Percentiles rank a stretch among this genome's conserved stretches.
Conservation (phyloP, 1,284 basidiomycete genomes). For the Cutaneotrichosporon cyanovorans region DNA sequence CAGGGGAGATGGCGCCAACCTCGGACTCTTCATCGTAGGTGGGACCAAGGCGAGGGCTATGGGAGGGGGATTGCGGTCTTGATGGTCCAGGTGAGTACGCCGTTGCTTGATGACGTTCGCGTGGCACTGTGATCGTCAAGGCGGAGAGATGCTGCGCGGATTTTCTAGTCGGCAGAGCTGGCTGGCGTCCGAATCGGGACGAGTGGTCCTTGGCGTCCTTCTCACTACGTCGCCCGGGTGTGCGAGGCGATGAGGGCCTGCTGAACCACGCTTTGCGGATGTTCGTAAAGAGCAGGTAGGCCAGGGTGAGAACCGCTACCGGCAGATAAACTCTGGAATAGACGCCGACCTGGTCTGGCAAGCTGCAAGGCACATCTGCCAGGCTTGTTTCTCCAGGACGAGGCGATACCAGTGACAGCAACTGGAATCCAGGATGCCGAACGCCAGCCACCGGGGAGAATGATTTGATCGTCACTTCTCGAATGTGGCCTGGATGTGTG, state of each 20-base stretch:
- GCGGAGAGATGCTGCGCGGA: constrained; percentile 28
- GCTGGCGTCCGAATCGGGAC: constrained; percentile 6
- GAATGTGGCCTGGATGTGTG: constrained; percentile 51
- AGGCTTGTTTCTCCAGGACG: constrained; percentile 36
- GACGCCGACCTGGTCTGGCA: constrained; percentile 61
- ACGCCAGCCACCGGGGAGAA: constrained; percentile 74
- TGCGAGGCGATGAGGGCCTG: not conserved
- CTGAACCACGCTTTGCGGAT: constrained; percentile 29
- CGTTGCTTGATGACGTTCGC: constrained; percentile 7
- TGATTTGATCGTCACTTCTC: constrained; percentile 73
- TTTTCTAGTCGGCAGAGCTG: constrained; percentile 34
- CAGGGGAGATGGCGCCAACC: constrained; percentile 16
- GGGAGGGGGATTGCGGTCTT: too few relatives aligned
- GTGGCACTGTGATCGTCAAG: constrained; percentile 3
- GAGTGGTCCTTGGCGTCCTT: constrained; percentile 7
- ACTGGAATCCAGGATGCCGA: constrained; percentile 69
- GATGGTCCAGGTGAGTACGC: constrained; percentile 13
- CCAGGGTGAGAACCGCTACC: constrained; percentile 48
- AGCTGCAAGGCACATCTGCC: constrained; percentile 56
- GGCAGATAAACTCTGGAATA: constrained; percentile 57
- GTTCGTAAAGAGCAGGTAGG: constrained; percentile 42
- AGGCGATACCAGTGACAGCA: constrained; percentile 62
- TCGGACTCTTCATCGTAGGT: constrained; percentile 5
- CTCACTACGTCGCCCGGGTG: not conserved
- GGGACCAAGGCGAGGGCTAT: not conserved